These are phyloP conservation scores for Quercus ilex DNA, from an alignment of 306 rosid species.

Conservation along the genomic window DNA sequence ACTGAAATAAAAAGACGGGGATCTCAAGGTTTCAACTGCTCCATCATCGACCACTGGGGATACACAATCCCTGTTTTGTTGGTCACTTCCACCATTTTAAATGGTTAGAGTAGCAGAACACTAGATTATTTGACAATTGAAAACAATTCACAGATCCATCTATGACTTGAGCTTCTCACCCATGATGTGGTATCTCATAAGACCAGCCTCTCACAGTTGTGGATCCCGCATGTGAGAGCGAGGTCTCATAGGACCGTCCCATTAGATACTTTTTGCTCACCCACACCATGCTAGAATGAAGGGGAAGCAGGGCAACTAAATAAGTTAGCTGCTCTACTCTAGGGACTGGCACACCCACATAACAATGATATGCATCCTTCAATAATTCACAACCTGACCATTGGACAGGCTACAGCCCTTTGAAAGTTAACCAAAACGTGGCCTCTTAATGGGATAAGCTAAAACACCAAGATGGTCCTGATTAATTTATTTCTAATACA, in stretches of 20 bases:
- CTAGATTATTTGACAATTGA: not conserved
- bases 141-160: not conserved
- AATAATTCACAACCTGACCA: too few species aligned
- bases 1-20: not conserved
- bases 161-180: not conserved
- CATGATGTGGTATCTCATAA: too few species aligned
- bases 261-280: too few species aligned
- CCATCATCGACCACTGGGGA: not conserved
- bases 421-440: not conserved
- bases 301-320: not conserved
- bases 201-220: too few species aligned
- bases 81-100: not conserved
- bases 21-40: constrained; percentile 5
- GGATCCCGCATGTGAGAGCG: too few species aligned
- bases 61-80: not conserved
- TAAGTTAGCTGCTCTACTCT: not conserved
- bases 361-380: too few species aligned
- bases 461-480: not conserved
- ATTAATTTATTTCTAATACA: not conserved
- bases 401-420: too few species aligned
- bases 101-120: not conserved
- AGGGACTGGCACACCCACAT: too few species aligned
- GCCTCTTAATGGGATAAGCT: not conserved
- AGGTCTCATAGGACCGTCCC: too few species aligned
- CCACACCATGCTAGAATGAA: not conserved